Evolutionary conservation across 108 stramenopile genomes (phyloP).

Genomic region (Nannochloropsis granulata): DNA sequence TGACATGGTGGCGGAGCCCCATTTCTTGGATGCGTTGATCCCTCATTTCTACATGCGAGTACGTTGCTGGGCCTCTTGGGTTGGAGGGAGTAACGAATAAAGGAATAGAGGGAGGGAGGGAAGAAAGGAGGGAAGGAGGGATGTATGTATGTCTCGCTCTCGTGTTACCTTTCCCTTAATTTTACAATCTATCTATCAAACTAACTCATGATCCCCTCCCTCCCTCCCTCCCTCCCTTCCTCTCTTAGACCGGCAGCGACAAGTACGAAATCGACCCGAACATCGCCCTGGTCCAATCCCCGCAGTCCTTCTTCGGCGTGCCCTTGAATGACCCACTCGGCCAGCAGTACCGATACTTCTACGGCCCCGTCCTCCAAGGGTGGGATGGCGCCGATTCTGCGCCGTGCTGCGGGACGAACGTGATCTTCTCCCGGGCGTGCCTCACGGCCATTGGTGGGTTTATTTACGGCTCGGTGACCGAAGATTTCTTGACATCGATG

Average conservation of each 20-base stretch:
- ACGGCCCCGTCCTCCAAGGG: neutral
- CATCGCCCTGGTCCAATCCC: neutral
- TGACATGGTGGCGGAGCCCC: neutral
- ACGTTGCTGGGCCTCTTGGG: neutral
- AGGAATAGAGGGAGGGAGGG: no score
- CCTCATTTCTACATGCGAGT: neutral
- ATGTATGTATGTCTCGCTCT: neutral
- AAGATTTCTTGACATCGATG: neutral
- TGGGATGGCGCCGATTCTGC: neutral
- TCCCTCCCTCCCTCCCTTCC: neutral
- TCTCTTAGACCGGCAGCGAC: neutral
- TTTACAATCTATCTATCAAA: neutral
- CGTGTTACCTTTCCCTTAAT: neutral
- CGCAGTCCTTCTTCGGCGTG: neutral
- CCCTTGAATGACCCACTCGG: neutral
- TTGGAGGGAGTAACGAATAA: no score
- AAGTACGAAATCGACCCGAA: neutral
- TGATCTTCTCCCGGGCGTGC: neutral
- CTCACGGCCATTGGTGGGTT: neutral
- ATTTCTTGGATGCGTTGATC: neutral
- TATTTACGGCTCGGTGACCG: neutral
- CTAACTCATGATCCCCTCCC: neutral
- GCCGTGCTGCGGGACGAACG: neutral
- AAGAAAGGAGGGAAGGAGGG: neutral
- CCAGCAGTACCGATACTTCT: neutral